phyloP scores from a whole-genome alignment of 139 green algal species.

The Desmodesmus armatus region DNA sequence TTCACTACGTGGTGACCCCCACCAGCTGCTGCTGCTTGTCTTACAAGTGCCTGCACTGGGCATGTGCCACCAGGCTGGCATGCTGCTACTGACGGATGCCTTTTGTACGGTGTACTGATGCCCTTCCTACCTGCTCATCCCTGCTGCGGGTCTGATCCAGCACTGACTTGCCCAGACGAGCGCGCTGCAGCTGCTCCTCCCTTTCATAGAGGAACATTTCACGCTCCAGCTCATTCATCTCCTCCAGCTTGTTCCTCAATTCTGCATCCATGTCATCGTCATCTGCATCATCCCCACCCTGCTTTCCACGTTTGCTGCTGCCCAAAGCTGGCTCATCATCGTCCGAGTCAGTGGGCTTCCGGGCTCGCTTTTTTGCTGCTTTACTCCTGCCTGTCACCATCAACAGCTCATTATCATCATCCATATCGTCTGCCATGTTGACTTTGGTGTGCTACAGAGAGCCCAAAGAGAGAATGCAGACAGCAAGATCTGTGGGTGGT shows the following conservation, averaged over 20 bases:
- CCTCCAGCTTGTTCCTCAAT: slow-evolving; percentile 35
- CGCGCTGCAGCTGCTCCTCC: slow-evolving; percentile 24
- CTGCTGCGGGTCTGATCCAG: slow-evolving; percentile 37
- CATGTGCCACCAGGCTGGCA: background rate
- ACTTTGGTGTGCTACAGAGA: background rate
- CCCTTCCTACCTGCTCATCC: slow-evolving; percentile 27
- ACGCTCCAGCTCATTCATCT: slow-evolving; percentile 47
- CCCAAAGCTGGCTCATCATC: slow-evolving; percentile 24
- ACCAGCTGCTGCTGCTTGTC: too few species aligned
- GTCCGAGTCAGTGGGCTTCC: slow-evolving; percentile 36
- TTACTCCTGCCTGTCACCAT: slow-evolving; percentile 32
- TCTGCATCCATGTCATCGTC: slow-evolving; percentile 37
- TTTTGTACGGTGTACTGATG: background rate
- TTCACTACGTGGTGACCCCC: too few species aligned
- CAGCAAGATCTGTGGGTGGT: background rate
- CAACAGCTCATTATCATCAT: slow-evolving; percentile 42
- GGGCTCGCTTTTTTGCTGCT: slow-evolving; percentile 37
- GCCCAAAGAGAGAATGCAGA: background rate
- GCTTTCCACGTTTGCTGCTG: slow-evolving; percentile 6
- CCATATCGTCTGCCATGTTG: background rate
- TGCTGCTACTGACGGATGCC: background rate
- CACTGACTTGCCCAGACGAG: slow-evolving; percentile 18
- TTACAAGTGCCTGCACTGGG: background rate
- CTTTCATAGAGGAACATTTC: slow-evolving; percentile 51
- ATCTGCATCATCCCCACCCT: slow-evolving; percentile 17